Evolutionary conservation across 257 asterid species (phyloP), one percentile per base, ranked within the genome.

Genomic region (Thymus quinquecostatus): DNA sequence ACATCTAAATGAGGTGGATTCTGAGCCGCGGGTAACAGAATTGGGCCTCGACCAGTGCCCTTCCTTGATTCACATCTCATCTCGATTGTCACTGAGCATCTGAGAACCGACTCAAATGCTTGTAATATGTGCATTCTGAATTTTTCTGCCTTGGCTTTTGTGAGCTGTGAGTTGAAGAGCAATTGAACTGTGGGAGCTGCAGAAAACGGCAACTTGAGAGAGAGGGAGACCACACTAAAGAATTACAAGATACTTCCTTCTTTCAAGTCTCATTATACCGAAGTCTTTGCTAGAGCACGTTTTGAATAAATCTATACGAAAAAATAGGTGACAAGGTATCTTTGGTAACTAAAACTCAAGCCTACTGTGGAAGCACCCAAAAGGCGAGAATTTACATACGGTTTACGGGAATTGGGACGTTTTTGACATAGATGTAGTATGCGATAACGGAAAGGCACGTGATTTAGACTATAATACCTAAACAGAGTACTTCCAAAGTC

Each of bases 161-260:
- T 69, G 68, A 79, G 79, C 76, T 84, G 87, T 4, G 98, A 92
- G 80, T 77, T 86, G 87, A 94, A 94, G 64, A 82, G 78, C 64
- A 94, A 73, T 66, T 87, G 96, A 72, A 85, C 96, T 4, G 97
- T 92, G 3, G 97, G 95, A 81, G 99, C 99, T 94, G 97, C 80
- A 80, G 40, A 75, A 21, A 78, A 55, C 69, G 64, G 71, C 33
- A 11, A 65, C 45, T 6, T 50, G 10, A 43, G 30, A 36, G 38
- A 34, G 38, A 34, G 40, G 2, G 40, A 36, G 40, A 36, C 5
- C 40, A 38, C 21, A 21, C 21, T 21, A 21, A 7, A 38, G 6
- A 38, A 38, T 7, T 38, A 38, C 41, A 38, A 38, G 41, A 38
- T 38, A 38, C 41, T 38, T 38, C 41, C 41, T 38, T 36, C 40